Percentiles rank a stretch among this genome's conserved stretches.
These are phyloP conservation scores for Rhodosporidiobolus odoratus DNA, from an alignment of 768 basidiomycete species.

Conservation along the genomic window DNA sequence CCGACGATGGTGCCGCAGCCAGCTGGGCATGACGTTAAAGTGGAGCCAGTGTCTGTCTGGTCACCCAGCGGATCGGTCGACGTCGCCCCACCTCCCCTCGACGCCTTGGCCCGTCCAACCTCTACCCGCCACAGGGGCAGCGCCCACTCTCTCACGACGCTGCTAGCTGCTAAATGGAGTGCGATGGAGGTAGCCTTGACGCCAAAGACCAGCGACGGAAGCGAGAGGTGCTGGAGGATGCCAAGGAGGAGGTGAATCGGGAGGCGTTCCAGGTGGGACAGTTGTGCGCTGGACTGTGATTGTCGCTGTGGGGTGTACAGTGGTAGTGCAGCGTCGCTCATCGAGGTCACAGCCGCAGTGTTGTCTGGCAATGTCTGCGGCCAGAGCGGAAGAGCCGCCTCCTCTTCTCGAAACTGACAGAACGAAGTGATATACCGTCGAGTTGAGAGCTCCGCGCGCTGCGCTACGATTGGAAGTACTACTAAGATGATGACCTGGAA, in stretches of 20 bases:
- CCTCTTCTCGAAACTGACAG: neutral
- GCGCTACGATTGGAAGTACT: neutral
- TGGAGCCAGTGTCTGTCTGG: neutral
- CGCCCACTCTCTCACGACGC: neutral
- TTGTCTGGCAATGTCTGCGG: neutral
- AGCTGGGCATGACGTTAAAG: neutral
- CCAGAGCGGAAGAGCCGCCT: neutral
- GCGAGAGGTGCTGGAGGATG: conserved; percentile 2
- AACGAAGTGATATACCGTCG: neutral
- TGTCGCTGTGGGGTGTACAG: neutral
- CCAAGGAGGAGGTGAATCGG: conserved; percentile 11
- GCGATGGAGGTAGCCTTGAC: neutral
- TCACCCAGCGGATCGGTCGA: conserved; percentile 1
- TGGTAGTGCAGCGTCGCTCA: neutral
- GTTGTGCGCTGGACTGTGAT: neutral
- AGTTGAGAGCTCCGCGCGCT: neutral
- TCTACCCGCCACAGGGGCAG: neutral
- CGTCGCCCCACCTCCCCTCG: neutral
- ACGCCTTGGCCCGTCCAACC: neutral
- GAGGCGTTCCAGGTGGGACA: neutral
- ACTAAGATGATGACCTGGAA: too few species aligned
- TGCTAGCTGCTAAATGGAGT: neutral
- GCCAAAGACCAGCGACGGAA: conserved; percentile 5
- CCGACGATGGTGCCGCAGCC: neutral
- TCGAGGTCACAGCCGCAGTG: neutral